A percentile compares a stretch with the other conserved stretches of the same genome.
phyloP scores from a whole-genome alignment of 140 eudicot genomes.

The Stevia rebaudiana region DNA sequence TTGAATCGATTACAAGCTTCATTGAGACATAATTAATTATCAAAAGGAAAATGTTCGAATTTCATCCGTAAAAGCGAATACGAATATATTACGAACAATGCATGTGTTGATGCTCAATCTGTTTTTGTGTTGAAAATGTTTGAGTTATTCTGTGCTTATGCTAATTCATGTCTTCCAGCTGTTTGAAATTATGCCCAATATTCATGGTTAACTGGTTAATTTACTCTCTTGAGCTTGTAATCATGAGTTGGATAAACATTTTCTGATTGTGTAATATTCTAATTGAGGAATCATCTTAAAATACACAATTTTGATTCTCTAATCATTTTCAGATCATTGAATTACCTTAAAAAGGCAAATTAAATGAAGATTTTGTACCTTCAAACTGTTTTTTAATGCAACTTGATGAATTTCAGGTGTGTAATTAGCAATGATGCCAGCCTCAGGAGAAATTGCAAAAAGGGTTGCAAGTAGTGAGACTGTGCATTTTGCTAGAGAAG shows the following conservation, averaged over 20 bases:
- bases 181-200: background rate
- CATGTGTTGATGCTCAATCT: background rate
- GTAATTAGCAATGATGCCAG: conserved; percentile 39
- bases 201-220: background rate
- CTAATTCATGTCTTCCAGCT: background rate
- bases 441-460: conserved; percentile 37
- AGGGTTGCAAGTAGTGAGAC: conserved; percentile 27
- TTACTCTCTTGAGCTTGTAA: background rate
- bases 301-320: background rate
- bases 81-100: no score
- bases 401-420: conserved; percentile 41
- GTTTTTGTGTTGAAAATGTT: background rate
- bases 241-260: background rate
- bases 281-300: background rate
- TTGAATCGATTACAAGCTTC: background rate
- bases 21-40: background rate
- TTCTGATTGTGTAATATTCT: background rate
- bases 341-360: background rate
- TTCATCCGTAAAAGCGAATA: no score
- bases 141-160: background rate
- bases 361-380: background rate
- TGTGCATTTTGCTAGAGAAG: conserved; percentile 42
- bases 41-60: background rate
- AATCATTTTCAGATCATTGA: background rate
- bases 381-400: background rate